Base-by-base conservation (phyloP, 2,329 filamentous ascomycete species). In the Xylaria sp. region DNA sequence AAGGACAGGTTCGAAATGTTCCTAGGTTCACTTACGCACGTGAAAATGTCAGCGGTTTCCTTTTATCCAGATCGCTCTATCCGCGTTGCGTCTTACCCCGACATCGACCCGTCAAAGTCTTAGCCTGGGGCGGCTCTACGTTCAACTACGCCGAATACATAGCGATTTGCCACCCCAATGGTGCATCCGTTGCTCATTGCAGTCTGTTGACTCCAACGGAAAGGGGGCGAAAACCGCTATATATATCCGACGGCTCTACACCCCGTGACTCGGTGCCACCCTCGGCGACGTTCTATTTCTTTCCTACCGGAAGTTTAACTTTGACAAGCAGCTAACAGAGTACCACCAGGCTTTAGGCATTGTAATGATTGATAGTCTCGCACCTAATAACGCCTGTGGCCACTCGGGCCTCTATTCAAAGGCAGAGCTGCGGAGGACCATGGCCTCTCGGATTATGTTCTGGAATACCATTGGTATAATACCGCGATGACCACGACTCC, bases 161-260 rank as follows among this genome's bases (percentile, higher is more conserved):
- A 48, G 46, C 15, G 15, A 46, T 44, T 60, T 59, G 53, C 62
- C 63, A 66, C 62, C 42, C 63, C 36, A 65, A 44, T 31, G 51
- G 59, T 65, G 36, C 61, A 68, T 69, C 49, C 65, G 57, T 33
- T 64, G 49, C 59, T 58, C 59, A 20, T 54, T 54, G 60, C 33
- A 48, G 60, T n/a, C 38, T n/a, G 49, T 62, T 44, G 38, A 46
- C 58, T 38, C 54, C 46, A 63, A 48, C 44, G 53, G 44, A 31
- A 53, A 46, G 65, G 40, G 40, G 56, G 58, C 60, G 48, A 69
- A 42, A 48, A 33, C 61, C 65, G 42, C 60, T 65, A 65, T 70
- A 67, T 63, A 69, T 63, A 61, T 62, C 66, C 66, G 66, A 69
- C 69, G 66, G 63, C 63, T 66, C 46, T 64, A 28, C 59, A 58